Base-by-base conservation (phyloP, 176 grass and related monocot species). In the Ensete ventricosum region DNA sequence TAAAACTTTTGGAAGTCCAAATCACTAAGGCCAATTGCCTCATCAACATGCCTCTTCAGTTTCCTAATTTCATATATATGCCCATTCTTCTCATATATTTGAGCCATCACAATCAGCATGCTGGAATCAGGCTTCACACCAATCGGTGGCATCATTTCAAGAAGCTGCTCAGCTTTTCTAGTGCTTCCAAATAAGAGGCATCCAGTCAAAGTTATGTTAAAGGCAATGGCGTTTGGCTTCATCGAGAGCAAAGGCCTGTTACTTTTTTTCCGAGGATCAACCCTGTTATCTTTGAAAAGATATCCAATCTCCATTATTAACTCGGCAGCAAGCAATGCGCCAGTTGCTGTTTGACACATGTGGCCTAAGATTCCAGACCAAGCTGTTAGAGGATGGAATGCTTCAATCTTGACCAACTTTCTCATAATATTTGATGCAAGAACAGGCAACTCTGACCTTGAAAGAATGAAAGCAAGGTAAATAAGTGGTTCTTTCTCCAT, bases 11-110 rank as follows among this genome's bases (percentile, higher is more conserved):
- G 81, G 62, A 93, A 89, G 74, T 97, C 88, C 6, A 85, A 82
- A 78, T 85, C 71, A 72, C 79, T 89, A 74, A 97, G 82, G 78
- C 84, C 88, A 85, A 55, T 76, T 0, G 80, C 85, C 75, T 89
- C 79, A 67, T 91, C 82, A 52, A 97, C 80, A 93, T 93, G 85
- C 82, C 84, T 73, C 80, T 87, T 93, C 73, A 97, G 75, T 77
- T 84, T 97, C 63, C 29, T 83, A 76, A 97, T 73, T 78, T 93
- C 90, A 87, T 91, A 77, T 76, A 80, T 93, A 71, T 67, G 89
- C 13, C 88, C 90, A 83, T 97, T 93, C 52, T 88, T 93, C 73
- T 93, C 90, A 80, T 97, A 93, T 85, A 93, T 81, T 71, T 64
- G 52, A 60, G 90, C 90, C 88, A 97, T 93, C 23, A 88, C 76